phyloP scores from a whole-genome alignment of 495 filamentous ascomycete genomes.

The Xylaria flabelliformis region DNA sequence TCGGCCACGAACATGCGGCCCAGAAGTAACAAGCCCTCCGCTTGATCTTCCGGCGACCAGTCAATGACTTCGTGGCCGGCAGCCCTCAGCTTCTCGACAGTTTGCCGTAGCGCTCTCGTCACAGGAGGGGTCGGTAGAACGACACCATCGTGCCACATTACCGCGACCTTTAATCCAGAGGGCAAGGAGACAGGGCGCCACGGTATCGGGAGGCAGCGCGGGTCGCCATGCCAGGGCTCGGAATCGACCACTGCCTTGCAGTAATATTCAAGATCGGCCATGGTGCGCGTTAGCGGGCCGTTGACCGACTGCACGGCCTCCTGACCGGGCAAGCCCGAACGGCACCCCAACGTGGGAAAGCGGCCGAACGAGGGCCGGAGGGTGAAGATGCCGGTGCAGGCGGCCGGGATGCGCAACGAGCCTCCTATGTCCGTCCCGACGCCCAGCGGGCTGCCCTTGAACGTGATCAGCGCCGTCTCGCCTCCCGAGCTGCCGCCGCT shows the following conservation, averaged over 20 bases:
- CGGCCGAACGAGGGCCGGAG: constrained; percentile 82
- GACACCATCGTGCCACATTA: constrained; percentile 77
- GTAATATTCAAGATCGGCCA: constrained; percentile 79
- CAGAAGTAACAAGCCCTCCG: constrained; percentile 71
- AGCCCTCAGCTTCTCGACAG: constrained; percentile 65
- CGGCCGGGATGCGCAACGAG: constrained; percentile 82
- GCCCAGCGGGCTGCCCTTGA: constrained; percentile 74
- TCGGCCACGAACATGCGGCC: constrained; percentile 81
- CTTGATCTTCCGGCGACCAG: constrained; percentile 63
- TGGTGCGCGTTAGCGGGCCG: constrained; percentile 83
- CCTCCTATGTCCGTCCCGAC: constrained; percentile 90
- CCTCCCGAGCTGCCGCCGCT: constrained; percentile 89
- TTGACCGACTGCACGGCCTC: constrained; percentile 84
- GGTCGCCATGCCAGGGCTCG: constrained; percentile 84
- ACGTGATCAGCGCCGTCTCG: constrained; percentile 76
- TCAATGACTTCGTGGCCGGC: constrained; percentile 76
- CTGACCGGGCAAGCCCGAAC: constrained; percentile 84
- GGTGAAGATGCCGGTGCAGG: constrained; percentile 85
- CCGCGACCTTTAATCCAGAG: constrained; percentile 67
- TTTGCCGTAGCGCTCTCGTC: constrained; percentile 70
- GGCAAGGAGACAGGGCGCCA: constrained; percentile 68
- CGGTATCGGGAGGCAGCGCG: constrained; percentile 76
- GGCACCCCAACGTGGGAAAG: constrained; percentile 79
- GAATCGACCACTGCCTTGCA: constrained; percentile 71
- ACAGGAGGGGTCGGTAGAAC: constrained; percentile 83